A percentile compares a stretch with the other conserved stretches of the same genome.
These are phyloP conservation scores for Emericellopsis terricola DNA, from an alignment of 495 filamentous ascomycete genomes.

Conservation along the genomic window DNA sequence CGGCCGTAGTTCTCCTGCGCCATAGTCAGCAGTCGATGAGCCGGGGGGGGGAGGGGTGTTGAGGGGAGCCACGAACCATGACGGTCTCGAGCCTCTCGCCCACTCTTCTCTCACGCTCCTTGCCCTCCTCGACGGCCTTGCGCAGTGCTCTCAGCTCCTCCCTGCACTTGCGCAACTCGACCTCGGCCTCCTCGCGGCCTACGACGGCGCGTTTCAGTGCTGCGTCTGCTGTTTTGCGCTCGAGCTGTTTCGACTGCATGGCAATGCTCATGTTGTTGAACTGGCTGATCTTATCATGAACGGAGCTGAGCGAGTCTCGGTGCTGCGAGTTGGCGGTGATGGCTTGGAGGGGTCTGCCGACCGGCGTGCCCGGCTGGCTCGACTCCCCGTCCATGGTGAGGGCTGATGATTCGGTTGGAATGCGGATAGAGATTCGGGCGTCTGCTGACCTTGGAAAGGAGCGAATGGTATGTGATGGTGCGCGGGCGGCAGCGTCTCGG, in stretches of 20 bases:
- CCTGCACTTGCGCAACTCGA: slow-evolving; percentile 39
- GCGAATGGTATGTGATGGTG: too few species aligned
- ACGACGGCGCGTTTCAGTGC: slow-evolving; percentile 66
- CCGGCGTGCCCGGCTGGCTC: slow-evolving; percentile 12
- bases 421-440: background rate
- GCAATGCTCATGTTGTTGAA: slow-evolving; percentile 56
- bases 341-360: slow-evolving; percentile 45
- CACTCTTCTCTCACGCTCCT: slow-evolving; percentile 54
- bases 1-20: slow-evolving; percentile 54
- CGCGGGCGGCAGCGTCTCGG: too few species aligned
- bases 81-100: slow-evolving; percentile 61
- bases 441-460: too few species aligned
- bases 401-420: slow-evolving; percentile 5
- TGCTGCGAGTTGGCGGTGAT: slow-evolving; percentile 70
- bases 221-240: slow-evolving; percentile 44
- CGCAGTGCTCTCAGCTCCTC: slow-evolving; percentile 36
- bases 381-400: slow-evolving; percentile 12
- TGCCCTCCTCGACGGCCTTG: slow-evolving; percentile 47
- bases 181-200: slow-evolving; percentile 69
- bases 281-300: slow-evolving; percentile 72
- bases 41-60: background rate
- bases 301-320: slow-evolving; percentile 27
- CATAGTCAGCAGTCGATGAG: slow-evolving; percentile 3
- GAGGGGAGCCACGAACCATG: slow-evolving; percentile 30
- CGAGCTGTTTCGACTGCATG: slow-evolving; percentile 41